phyloP scores from a whole-genome alignment of 805 yeast genomes.

The Starmera amethionina region DNA sequence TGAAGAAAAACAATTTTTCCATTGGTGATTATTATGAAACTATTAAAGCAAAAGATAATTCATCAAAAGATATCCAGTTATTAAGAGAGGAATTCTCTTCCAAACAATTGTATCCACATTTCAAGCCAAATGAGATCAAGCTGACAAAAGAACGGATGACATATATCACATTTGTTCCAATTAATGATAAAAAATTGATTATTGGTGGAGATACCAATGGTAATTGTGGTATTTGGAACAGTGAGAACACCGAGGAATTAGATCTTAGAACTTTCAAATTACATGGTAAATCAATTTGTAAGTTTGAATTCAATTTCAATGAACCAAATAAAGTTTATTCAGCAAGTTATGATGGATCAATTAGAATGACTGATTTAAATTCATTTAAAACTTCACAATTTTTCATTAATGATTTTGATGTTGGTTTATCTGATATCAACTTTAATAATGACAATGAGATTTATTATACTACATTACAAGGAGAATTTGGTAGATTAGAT shows the following conservation, averaged over 20 bases:
- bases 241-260: slow-evolving; percentile 31
- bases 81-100: slow-evolving; percentile 45
- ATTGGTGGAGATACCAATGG: slow-evolving; percentile 91
- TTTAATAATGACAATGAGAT: slow-evolving; percentile 47
- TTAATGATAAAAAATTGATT: slow-evolving; percentile 47
- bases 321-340: slow-evolving; percentile 51
- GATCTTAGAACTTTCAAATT: slow-evolving; percentile 57
- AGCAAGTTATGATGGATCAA: slow-evolving; percentile 81
- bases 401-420: slow-evolving; percentile 43
- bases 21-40: slow-evolving; percentile 64
- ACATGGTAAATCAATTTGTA: slow-evolving; percentile 68
- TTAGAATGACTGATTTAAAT: slow-evolving; percentile 60
- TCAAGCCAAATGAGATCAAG: slow-evolving; percentile 62
- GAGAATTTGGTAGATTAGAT: slow-evolving; percentile 73
- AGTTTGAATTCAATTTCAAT: slow-evolving; percentile 42
- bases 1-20: slow-evolving; percentile 30
- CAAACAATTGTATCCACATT: slow-evolving; percentile 41
- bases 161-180: slow-evolving; percentile 69
- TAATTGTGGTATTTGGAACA: slow-evolving; percentile 81
- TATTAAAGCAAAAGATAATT: slow-evolving; percentile 27
- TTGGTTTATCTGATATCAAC: slow-evolving; percentile 71
- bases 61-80: slow-evolving; percentile 31
- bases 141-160: slow-evolving; percentile 64
- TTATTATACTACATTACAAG: slow-evolving; percentile 69
- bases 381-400: slow-evolving; percentile 51